phyloP scores from a whole-genome alignment of 176 grass and related monocot genomes.

The Zoysia japonica region DNA sequence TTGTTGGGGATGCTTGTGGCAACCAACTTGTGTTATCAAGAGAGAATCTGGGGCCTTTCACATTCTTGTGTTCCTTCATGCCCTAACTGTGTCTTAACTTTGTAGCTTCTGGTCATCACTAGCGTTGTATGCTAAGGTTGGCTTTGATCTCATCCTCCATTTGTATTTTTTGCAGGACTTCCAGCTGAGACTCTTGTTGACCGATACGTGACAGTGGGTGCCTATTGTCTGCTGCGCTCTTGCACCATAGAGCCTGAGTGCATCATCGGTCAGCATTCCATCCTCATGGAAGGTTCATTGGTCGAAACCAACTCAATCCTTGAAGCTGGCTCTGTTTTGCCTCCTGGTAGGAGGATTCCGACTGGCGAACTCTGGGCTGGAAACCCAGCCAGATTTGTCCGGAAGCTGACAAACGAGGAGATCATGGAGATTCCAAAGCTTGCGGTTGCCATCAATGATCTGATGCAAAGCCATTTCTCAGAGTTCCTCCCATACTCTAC shows the following conservation, averaged over 20 bases:
- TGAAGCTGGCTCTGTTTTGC: slow-evolving; percentile 87
- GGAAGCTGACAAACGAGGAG: slow-evolving; percentile 88
- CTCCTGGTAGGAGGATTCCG: slow-evolving; percentile 82
- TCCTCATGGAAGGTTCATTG: slow-evolving; percentile 97
- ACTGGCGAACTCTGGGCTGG: slow-evolving; percentile 95
- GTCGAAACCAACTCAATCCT: slow-evolving; percentile 97
- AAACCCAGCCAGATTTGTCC: slow-evolving; percentile 78
- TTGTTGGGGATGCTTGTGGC: background rate
- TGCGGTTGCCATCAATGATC: slow-evolving; percentile 83
- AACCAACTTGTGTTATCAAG: background rate
- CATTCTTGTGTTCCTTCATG: background rate
- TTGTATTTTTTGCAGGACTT: slow-evolving; percentile 58
- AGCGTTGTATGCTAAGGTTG: background rate
- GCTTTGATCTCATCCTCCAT: slow-evolving; percentile 20
- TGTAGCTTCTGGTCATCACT: background rate
- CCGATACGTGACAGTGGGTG: slow-evolving; percentile 89
- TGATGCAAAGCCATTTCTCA: slow-evolving; percentile 95
- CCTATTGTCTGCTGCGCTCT: slow-evolving; percentile 76
- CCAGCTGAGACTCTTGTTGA: slow-evolving; percentile 92
- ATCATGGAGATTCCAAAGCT: slow-evolving; percentile 94
- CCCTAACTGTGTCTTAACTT: background rate
- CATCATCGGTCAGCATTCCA: slow-evolving; percentile 90
- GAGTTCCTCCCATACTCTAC: slow-evolving; percentile 95
- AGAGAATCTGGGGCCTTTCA: background rate
- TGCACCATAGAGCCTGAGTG: slow-evolving; percentile 98